Conservation (phyloP, 2,329 filamentous ascomycete genomes). For the Pseudogymnoascus sp. region DNA sequence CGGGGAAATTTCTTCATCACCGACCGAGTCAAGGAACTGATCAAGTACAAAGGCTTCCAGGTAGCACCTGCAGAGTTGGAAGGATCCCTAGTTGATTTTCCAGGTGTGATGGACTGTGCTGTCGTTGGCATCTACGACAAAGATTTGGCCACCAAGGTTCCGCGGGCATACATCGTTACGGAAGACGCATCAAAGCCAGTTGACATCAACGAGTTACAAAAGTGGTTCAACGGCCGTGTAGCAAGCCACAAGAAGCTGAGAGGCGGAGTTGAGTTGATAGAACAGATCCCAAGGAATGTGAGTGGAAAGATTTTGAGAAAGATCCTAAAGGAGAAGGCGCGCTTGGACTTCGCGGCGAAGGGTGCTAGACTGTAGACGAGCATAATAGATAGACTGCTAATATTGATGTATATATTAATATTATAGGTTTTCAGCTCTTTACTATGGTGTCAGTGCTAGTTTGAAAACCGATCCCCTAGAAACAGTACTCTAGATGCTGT, state of each 20-base stretch:
- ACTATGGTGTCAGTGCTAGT: neutral
- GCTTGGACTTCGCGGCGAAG: neutral
- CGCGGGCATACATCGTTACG: neutral
- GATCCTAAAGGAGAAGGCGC: conserved; percentile 41
- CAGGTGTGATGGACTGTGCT: neutral
- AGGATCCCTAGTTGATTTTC: conserved; percentile 18
- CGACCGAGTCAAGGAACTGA: conserved; percentile 34
- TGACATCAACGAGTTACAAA: neutral
- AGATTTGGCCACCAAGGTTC: neutral
- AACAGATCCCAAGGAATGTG: conserved; percentile 55
- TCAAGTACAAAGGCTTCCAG: conserved; percentile 44
- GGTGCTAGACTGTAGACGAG: neutral
- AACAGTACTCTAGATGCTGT: neutral
- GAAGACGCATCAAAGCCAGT: neutral
- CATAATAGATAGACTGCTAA: neutral
- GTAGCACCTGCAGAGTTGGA: conserved; percentile 43
- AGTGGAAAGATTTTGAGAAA: conserved; percentile 57
- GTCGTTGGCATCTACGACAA: neutral
- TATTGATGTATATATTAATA: neutral
- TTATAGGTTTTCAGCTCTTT: neutral
- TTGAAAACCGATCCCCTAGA: neutral
- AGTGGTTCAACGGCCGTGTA: neutral
- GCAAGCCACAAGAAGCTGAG: conserved; percentile 46
- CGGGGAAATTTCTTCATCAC: conserved; percentile 29
- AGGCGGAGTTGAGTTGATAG: conserved; percentile 43